phyloP scores from a whole-genome alignment of 495 filamentous ascomycete genomes.

The Penicillium roqueforti region DNA sequence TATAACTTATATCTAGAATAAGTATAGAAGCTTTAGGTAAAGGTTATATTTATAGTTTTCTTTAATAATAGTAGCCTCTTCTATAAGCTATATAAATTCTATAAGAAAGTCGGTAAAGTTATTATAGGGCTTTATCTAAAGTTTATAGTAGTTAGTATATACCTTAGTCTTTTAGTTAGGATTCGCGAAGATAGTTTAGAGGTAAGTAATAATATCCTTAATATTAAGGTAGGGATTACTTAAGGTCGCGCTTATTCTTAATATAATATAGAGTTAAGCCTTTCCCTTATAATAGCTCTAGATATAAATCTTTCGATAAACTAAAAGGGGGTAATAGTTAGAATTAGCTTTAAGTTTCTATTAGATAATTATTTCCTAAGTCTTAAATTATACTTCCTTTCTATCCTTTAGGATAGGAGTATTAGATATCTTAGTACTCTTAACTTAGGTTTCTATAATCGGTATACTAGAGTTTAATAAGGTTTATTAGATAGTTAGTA shows the following conservation, averaged over 20 bases:
- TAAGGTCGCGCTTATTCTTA: too few species aligned
- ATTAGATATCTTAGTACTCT: not conserved
- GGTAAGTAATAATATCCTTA: not conserved
- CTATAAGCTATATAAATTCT: not conserved
- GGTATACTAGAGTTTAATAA: too few species aligned
- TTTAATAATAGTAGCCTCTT: not conserved
- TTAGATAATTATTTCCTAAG: not conserved
- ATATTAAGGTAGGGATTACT: not conserved
- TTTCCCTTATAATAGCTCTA: not conserved
- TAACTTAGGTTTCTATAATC: too few species aligned
- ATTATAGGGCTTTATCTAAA: not conserved
- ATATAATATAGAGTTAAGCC: not conserved
- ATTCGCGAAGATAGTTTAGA: not conserved
- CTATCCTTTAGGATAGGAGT: not conserved
- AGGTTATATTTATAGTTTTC: not conserved
- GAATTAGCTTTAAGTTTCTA: too few species aligned
- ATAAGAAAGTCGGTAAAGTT: not conserved
- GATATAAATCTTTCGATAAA: not conserved
- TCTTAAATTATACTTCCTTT: not conserved
- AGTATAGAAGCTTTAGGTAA: not conserved
- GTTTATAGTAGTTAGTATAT: not conserved
- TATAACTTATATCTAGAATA: not conserved
- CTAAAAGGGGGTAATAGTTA: not conserved
- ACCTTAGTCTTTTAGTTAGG: not conserved
- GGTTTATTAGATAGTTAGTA: too few species aligned